phyloP scores from a whole-genome alignment of 2,329 filamentous ascomycete species.

The Epichloe brachyelytri region DNA sequence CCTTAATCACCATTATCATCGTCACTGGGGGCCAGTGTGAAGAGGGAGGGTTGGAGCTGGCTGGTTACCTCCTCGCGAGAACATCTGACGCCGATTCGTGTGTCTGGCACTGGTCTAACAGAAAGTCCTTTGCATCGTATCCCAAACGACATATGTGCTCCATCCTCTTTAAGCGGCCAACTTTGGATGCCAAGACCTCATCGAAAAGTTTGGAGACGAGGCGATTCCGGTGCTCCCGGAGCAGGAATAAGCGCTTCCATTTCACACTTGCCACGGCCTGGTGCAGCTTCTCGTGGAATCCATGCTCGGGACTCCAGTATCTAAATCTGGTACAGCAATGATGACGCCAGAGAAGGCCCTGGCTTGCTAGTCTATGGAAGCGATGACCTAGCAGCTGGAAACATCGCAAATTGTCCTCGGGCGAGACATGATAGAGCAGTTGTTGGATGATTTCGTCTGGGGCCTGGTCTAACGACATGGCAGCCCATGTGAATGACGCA shows the following conservation, averaged over 20 bases:
- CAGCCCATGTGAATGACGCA: conserved; percentile 9
- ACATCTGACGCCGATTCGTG: conserved; percentile 55
- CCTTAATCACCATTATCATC: conserved; percentile 3
- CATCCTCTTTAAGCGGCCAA: conserved; percentile 55
- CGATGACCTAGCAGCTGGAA: conserved; percentile 46
- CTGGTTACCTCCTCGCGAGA: conserved; percentile 52
- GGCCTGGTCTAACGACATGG: conserved; percentile 33
- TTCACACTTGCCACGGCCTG: conserved; percentile 42
- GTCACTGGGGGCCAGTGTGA: background rate
- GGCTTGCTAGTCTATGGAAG: conserved; percentile 52
- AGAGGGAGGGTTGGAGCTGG: background rate
- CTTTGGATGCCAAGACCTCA: conserved; percentile 56
- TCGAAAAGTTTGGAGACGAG: conserved; percentile 45
- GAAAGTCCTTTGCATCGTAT: conserved; percentile 79
- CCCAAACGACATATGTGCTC: conserved; percentile 59
- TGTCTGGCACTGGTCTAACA: conserved; percentile 52
- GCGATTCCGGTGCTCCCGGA: conserved; percentile 39
- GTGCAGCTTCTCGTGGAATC: conserved; percentile 42
- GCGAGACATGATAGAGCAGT: conserved; percentile 54
- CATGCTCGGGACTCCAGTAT: conserved; percentile 61
- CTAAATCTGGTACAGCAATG: conserved; percentile 58
- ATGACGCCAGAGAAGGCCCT: conserved; percentile 66
- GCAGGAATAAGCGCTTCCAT: conserved; percentile 61
- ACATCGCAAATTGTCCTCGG: conserved; percentile 35
- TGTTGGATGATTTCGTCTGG: conserved; percentile 79